These are phyloP conservation scores for Penicillium angulare DNA, from an alignment of 495 filamentous ascomycete genomes.

Conservation along the genomic window DNA sequence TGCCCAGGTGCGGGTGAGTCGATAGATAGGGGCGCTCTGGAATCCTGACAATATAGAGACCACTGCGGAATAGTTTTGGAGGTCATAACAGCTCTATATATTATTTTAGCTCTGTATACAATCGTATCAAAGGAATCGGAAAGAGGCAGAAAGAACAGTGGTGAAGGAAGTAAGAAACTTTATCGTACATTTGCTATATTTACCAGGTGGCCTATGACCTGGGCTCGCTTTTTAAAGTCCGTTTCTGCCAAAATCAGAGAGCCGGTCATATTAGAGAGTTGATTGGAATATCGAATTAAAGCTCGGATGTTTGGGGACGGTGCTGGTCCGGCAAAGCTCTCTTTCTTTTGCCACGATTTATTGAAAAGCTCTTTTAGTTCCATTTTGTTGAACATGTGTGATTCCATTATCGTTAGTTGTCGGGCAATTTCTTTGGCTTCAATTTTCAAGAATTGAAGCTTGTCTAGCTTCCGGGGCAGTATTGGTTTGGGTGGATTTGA, in stretches of 20 bases:
- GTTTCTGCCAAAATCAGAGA: constrained; percentile 87
- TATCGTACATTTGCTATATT: constrained; percentile 74
- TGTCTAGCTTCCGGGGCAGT: constrained; percentile 93
- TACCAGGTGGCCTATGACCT: constrained; percentile 92
- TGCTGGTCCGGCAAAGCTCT: constrained; percentile 61
- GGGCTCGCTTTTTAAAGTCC: constrained; percentile 86
- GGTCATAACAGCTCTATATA: constrained; percentile 70
- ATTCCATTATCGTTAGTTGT: constrained; percentile 91
- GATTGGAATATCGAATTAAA: constrained; percentile 89
- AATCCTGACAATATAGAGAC: constrained; percentile 92
- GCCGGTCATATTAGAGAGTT: constrained; percentile 94
- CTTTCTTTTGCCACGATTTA: constrained; percentile 91
- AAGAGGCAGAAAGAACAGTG: no score
- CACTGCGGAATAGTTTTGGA: constrained; percentile 92
- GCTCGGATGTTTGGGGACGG: constrained; percentile 87
- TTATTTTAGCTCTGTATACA: background rate
- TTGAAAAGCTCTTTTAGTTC: constrained; percentile 83
- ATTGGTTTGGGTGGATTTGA: constrained; percentile 75
- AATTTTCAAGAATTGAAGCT: constrained; percentile 90
- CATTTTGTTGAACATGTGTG: constrained; percentile 79
- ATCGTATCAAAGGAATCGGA: no score
- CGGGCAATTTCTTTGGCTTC: constrained; percentile 88
- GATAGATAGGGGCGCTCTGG: constrained; percentile 82
- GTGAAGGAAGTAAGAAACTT: background rate
- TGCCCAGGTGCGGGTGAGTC: constrained; percentile 83